Conservation (phyloP, 139 green algal species). For the Closterium sp. region DNA sequence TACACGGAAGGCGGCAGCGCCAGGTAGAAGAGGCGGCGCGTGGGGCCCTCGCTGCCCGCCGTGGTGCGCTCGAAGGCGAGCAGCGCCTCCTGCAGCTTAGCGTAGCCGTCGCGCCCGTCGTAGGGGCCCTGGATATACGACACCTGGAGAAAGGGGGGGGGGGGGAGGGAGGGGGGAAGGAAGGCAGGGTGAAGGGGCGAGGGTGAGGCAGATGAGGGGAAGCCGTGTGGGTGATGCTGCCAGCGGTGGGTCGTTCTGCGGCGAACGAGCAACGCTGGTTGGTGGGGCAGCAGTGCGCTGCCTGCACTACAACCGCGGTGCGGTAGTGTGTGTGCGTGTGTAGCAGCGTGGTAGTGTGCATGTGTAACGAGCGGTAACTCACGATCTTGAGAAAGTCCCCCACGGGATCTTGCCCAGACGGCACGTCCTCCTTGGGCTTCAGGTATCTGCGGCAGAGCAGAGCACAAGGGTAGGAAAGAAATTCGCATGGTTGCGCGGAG, state of each 20-base stretch:
- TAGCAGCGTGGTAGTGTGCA: background rate
- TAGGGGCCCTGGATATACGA: conserved; percentile 33
- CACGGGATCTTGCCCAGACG: background rate
- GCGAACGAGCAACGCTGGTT: too few species aligned
- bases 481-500: too few species aligned
- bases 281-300: too few species aligned
- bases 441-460: background rate
- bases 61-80: background rate
- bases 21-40: conserved; percentile 83
- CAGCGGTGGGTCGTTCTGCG: too few species aligned
- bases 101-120: conserved; percentile 36
- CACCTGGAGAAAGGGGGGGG: conserved; percentile 12
- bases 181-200: too few species aligned
- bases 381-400: background rate
- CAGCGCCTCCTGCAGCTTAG: conserved; percentile 30
- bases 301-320: too few species aligned
- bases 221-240: too few species aligned
- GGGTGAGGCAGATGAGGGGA: too few species aligned
- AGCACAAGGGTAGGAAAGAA: background rate
- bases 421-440: background rate
- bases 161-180: too few species aligned
- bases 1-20: conserved; percentile 94
- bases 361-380: too few species aligned
- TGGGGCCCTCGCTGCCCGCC: background rate
- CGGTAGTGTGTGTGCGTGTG: too few species aligned